A percentile compares a stretch with the other conserved stretches of the same genome.
phyloP scores from a whole-genome alignment of 345 rosid species.

The Dimocarpus longan region DNA sequence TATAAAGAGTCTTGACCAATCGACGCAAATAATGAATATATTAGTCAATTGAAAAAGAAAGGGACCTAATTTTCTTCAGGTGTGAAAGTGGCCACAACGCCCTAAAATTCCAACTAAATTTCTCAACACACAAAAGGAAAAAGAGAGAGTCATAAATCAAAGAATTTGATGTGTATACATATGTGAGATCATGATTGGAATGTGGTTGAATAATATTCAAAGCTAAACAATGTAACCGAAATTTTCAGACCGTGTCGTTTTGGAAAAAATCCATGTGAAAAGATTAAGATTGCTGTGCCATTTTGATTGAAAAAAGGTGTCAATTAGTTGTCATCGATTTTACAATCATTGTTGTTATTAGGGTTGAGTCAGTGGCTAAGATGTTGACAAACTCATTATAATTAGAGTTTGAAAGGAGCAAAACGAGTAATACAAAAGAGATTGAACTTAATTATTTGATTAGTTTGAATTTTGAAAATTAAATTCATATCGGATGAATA shows the following conservation, averaged over 20 bases:
- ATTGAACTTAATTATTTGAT: no score
- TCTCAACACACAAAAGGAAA: background rate
- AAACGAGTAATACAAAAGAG: background rate
- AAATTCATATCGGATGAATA: no score
- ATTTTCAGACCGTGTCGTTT: background rate
- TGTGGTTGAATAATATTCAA: background rate
- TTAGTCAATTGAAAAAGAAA: background rate
- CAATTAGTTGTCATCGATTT: constrained; percentile 2
- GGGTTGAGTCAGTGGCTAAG: background rate
- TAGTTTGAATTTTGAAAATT: no score
- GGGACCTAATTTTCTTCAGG: constrained; percentile 12
- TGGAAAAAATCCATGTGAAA: background rate
- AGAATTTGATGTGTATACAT: background rate
- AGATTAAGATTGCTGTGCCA: background rate
- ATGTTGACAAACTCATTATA: background rate
- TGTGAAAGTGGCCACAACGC: constrained; percentile 1
- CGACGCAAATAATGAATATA: background rate
- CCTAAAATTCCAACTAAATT: background rate
- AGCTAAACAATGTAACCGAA: background rate
- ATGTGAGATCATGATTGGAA: background rate
- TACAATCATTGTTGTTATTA: background rate
- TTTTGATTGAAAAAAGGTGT: background rate
- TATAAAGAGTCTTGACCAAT: background rate
- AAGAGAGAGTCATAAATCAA: background rate
- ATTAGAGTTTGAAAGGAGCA: background rate